A percentile compares a stretch with the other conserved stretches of the same genome.
Conservation (phyloP, 805 yeast species). For the Starmerella apis region DNA sequence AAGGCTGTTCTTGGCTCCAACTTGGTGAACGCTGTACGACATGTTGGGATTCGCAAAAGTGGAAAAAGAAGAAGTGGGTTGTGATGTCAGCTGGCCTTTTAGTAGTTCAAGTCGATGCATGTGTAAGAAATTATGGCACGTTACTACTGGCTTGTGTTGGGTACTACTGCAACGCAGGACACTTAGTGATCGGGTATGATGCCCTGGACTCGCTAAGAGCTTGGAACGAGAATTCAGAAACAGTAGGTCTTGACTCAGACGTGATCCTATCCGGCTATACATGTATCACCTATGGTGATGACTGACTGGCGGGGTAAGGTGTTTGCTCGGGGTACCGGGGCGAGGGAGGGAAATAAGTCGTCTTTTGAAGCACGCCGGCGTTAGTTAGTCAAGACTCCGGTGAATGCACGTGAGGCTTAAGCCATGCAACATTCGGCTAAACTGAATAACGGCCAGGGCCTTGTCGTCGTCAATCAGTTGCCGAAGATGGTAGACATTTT, state of each 20-base stretch:
- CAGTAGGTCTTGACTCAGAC: not conserved
- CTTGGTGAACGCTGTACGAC: constrained; percentile 70
- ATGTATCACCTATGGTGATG: not conserved
- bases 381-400: no score
- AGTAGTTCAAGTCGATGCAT: constrained; percentile 17
- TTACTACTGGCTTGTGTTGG: not conserved
- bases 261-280: not conserved
- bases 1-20: constrained; percentile 91
- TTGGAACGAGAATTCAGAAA: not conserved
- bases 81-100: constrained; percentile 13
- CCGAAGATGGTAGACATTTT: no score
- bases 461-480: no score
- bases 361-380: not conserved
- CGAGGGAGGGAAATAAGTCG: not conserved
- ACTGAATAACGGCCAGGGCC: no score
- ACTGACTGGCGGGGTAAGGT: not conserved
- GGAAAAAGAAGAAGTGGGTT: constrained; percentile 7
- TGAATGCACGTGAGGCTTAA: not conserved
- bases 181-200: not conserved
- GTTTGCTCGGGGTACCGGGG: not conserved
- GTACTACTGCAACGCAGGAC: not conserved
- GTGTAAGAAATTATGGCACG: constrained; percentile 11
- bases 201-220: not conserved
- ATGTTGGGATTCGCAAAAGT: constrained; percentile 3
- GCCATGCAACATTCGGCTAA: no score